phyloP scores from a whole-genome alignment of 2,329 filamentous ascomycete species.

The Cytospora leucostoma region DNA sequence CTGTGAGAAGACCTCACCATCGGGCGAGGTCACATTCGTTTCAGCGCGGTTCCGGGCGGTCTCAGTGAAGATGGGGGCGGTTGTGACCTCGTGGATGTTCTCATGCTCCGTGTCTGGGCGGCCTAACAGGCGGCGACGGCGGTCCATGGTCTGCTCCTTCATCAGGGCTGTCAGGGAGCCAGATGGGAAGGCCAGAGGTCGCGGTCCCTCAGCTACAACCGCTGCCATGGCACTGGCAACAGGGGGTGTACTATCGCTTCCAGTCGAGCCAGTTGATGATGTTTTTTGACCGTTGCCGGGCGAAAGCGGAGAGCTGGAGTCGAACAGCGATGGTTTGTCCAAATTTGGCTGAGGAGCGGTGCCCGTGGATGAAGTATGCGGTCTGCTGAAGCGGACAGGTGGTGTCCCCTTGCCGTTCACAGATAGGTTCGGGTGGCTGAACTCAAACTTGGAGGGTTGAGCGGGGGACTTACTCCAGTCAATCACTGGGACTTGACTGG shows the following conservation, averaged over 20 bases:
- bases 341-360: neutral
- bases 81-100: constrained; percentile 36
- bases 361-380: neutral
- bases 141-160: neutral
- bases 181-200: neutral
- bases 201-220: too few species aligned
- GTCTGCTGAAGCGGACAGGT: neutral
- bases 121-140: constrained; percentile 27
- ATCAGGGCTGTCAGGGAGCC: neutral
- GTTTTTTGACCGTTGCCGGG: too few species aligned
- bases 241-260: too few species aligned
- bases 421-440: neutral
- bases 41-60: constrained; percentile 31
- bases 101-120: constrained; percentile 25
- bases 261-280: too few species aligned
- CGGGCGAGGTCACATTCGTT: neutral
- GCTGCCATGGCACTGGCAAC: too few species aligned
- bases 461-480: neutral
- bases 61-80: constrained; percentile 38
- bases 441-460: neutral
- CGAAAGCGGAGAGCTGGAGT: too few species aligned
- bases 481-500: too few species aligned
- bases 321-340: neutral
- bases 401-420: neutral
- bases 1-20: constrained; percentile 33